phyloP scores from a whole-genome alignment of 495 filamentous ascomycete species.

The Rusavskia elegans region DNA sequence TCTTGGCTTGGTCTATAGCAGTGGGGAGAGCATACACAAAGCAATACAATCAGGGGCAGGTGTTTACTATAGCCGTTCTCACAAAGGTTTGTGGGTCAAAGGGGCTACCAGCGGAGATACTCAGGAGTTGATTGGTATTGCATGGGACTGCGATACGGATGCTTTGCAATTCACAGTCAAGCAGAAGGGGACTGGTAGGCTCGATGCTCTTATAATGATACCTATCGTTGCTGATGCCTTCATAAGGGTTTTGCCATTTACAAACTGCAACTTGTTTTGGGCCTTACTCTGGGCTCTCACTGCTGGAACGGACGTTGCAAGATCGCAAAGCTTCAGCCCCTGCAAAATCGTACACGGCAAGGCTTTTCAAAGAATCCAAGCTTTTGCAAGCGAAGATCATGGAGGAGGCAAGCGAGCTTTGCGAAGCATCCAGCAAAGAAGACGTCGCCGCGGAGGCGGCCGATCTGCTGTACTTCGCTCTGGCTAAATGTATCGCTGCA shows the following conservation, averaged over 20 bases:
- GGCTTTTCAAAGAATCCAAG: slow-evolving; percentile 81
- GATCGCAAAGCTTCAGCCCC: slow-evolving; percentile 68
- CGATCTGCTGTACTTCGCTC: slow-evolving; percentile 87
- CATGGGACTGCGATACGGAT: slow-evolving; percentile 83
- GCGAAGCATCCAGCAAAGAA: slow-evolving; percentile 62
- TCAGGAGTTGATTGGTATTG: slow-evolving; percentile 73
- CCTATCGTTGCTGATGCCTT: slow-evolving; percentile 7
- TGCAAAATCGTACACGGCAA: slow-evolving; percentile 78
- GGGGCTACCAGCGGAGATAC: slow-evolving; percentile 85
- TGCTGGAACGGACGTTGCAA: slow-evolving; percentile 70
- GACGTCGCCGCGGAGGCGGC: slow-evolving; percentile 89
- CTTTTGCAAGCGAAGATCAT: slow-evolving; percentile 89
- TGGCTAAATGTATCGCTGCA: slow-evolving; percentile 70
- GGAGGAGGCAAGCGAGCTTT: slow-evolving; percentile 93
- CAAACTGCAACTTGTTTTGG: slow-evolving; percentile 87
- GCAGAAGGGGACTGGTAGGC: slow-evolving; percentile 60
- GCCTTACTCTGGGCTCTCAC: slow-evolving; percentile 59
- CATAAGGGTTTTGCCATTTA: slow-evolving; percentile 79
- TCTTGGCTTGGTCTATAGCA: slow-evolving; percentile 87
- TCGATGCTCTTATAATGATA: background rate
- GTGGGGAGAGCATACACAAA: slow-evolving; percentile 71
- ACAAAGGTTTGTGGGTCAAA: slow-evolving; percentile 83
- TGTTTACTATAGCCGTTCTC: slow-evolving; percentile 89
- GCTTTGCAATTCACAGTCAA: slow-evolving; percentile 77
- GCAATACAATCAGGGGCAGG: slow-evolving; percentile 76